Evolutionary conservation across 768 basidiomycete genomes (phyloP), one percentile per base, ranked within the genome.

Genomic region (Lactifluus echinatus): DNA sequence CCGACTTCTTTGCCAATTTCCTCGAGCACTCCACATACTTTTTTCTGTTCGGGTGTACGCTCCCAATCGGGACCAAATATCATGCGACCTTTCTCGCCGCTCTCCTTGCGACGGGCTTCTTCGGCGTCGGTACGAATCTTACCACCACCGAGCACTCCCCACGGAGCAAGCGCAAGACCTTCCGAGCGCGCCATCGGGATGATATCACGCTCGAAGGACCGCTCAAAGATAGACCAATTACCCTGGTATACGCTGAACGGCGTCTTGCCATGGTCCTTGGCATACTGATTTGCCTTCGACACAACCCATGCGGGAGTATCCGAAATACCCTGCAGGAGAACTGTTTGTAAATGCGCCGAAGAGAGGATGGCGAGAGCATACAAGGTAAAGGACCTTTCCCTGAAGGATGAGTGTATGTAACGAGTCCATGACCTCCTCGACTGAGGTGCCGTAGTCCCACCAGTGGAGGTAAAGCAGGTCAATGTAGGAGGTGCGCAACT

Each of bases 391-490:
- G 3, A 82, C 79, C 60, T 82, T 80, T 17, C 81, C 76, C 31
- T 71, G 64, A 8, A 65, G 67, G 34, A 84, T 77, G 33, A 84
- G 72, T 19, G 72, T 68, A 59, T 84, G 78, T 7, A 84, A 69
- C 8, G 71, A 66, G 39, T 74, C 73, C 80, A 84, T 81, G 40
- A 83, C 68, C 66, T 85, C 82, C 63, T 79, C 76, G 46, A 84
- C 71, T 15, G 71, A 70, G 10, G 78, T 79, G 14, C 72, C 66
- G 58, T 70, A 81, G 63, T 82, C 81, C 80, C 79, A 79, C 67
- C 69, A 75, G 51, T 77, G 74, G 4, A 76, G 39, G 62, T 77
- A 76, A 14, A 77, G 65, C 39, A 79, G 63, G 58, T 81, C 79
- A 59, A 79, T 75, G 55, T 77, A 78, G 3, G 65, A 63, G 0